phyloP scores from a whole-genome alignment of 225 moss, liverwort and hornwort genomes.

The Physcomitrium patens region DNA sequence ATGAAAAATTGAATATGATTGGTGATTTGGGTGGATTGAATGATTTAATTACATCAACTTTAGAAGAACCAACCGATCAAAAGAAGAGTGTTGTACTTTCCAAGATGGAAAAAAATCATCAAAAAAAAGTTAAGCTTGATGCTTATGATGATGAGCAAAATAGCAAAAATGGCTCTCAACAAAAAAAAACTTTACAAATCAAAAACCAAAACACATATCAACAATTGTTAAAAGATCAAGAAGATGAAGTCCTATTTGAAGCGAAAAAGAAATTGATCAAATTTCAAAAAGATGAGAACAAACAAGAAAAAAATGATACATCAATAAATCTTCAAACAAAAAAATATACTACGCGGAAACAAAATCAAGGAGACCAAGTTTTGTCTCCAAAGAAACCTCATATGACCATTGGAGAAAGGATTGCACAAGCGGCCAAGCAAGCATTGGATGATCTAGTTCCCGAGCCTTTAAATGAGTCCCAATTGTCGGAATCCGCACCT shows the following conservation, averaged over 20 bases:
- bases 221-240: background rate
- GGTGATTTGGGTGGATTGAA: background rate
- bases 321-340: background rate
- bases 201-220: background rate
- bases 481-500: slow-evolving; percentile 58
- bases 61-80: slow-evolving; percentile 11
- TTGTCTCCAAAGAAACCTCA: slow-evolving; percentile 39
- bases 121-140: background rate
- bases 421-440: slow-evolving; percentile 43
- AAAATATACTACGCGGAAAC: background rate
- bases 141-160: background rate
- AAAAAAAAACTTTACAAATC: background rate
- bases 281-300: background rate
- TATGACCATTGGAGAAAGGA: slow-evolving; percentile 25
- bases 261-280: slow-evolving; percentile 32
- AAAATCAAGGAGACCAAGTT: background rate
- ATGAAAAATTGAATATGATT: background rate
- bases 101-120: slow-evolving; percentile 23
- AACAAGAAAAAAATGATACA: background rate
- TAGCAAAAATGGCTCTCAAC: background rate
- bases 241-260: background rate
- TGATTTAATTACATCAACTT: background rate
- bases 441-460: slow-evolving; percentile 66
- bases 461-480: slow-evolving; percentile 72
- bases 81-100: slow-evolving; percentile 28